These are phyloP conservation scores for Asterochloris sp. DNA, from an alignment of 139 green algal species.

Conservation along the genomic window DNA sequence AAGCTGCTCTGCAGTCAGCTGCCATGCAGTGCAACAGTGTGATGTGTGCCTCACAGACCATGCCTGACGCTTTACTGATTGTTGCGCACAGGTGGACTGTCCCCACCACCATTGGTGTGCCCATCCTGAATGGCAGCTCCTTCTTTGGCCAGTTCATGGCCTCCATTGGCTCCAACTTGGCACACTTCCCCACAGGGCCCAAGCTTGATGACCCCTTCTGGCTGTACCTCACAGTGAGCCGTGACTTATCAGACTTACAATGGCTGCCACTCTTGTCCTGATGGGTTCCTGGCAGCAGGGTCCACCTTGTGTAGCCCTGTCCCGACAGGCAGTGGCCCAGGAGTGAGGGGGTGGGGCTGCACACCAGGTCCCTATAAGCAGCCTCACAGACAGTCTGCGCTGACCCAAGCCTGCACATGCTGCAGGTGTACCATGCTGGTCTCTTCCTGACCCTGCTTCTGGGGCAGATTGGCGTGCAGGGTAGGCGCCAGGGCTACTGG, in stretches of 20 bases:
- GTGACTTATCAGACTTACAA: too few species aligned
- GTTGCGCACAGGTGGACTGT: slow-evolving; percentile 62
- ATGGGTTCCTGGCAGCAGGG: too few species aligned
- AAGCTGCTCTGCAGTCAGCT: not conserved
- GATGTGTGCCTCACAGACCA: not conserved
- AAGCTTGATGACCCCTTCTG: slow-evolving; percentile 71
- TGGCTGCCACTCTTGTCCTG: too few species aligned
- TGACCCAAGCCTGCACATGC: too few species aligned
- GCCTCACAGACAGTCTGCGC: too few species aligned
- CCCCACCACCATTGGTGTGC: slow-evolving; percentile 59
- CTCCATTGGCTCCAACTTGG: slow-evolving; percentile 66
- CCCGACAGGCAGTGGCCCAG: too few species aligned
- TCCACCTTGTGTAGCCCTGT: too few species aligned
- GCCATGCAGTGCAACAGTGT: not conserved
- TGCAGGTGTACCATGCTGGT: slow-evolving; percentile 55
- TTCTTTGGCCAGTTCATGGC: slow-evolving; percentile 74
- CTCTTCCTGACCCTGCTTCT: slow-evolving; percentile 56
- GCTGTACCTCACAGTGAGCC: slow-evolving; percentile 58
- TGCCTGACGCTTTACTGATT: not conserved
- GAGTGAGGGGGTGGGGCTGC: too few species aligned
- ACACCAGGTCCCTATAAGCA: too few species aligned
- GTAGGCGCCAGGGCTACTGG: slow-evolving; percentile 60
- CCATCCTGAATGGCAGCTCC: slow-evolving; percentile 59
- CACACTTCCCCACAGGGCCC: slow-evolving; percentile 77
- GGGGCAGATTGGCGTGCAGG: slow-evolving; percentile 67